Percentiles rank a stretch among this genome's conserved stretches.
phyloP scores from a whole-genome alignment of 78 protist genomes.

The Reticulomyxa filosa region DNA sequence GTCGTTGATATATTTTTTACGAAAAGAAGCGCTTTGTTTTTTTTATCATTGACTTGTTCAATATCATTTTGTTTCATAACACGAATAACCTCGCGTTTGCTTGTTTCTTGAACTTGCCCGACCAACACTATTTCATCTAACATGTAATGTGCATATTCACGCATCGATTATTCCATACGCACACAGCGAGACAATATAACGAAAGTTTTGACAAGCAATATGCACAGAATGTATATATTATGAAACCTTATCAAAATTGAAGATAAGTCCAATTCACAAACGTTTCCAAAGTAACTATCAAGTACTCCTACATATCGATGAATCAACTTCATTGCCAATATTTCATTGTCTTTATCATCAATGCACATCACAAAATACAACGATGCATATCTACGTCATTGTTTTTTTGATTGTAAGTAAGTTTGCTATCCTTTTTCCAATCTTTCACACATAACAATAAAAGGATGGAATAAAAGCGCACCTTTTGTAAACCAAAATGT shows the following conservation, averaged over 20 bases:
- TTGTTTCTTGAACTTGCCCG: constrained; percentile 53
- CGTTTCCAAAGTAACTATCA: constrained; percentile 77
- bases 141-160: constrained; percentile 54
- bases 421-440: too few relatives aligned
- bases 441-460: not conserved
- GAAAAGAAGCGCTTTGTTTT: too few relatives aligned
- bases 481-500: constrained; percentile 63
- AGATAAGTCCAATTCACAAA: constrained; percentile 92
- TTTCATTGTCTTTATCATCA: constrained; percentile 78
- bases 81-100: not conserved
- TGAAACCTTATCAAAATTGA: constrained; percentile 74
- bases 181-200: not conserved
- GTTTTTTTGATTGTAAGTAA: not conserved
- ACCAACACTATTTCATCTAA: constrained; percentile 74
- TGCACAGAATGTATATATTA: not conserved
- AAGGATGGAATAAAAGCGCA: not conserved
- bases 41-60: too few relatives aligned
- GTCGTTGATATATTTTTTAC: too few relatives aligned
- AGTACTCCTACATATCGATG: constrained; percentile 77
- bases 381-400: constrained; percentile 61
- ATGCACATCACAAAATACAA: constrained; percentile 59
- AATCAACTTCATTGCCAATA: constrained; percentile 63
- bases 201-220: not conserved
- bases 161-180: not conserved
- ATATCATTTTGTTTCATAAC: too few relatives aligned